Evolutionary conservation across 805 yeast genomes (phyloP), one percentile per base, ranked within the genome.

Genomic region (Candida qinlingensis): DNA sequence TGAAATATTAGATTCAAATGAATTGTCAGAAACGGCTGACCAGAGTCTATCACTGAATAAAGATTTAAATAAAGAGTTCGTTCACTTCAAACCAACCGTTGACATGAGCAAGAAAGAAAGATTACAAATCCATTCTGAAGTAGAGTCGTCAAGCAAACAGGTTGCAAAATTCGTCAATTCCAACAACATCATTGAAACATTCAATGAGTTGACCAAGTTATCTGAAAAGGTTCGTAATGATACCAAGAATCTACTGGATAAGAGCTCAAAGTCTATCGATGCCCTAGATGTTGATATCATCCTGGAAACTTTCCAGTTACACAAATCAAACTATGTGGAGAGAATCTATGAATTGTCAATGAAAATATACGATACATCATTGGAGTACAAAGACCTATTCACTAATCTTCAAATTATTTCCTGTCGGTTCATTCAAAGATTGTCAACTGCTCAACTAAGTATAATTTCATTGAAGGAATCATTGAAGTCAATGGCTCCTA

Each of bases 81-180:
- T 67, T n/a, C 49, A 52, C 3, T 59, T 76, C 52, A 64, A 69
- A 35, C 49, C 59, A 2, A 56, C 56, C 1, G 64, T 81, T 1
- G 72, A 69, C 31, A 48, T 47, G 1, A 74, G 74, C 10, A 69
- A 71, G 35, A 62, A 54, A 7, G 70, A 70, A 25, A 52, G 59
- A 27, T 4, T 25, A 5, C 70, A 71, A 0, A 64, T 81, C 6
- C 75, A 74, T 25, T 58, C 59, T 34, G 67, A 66, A 10, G 72
- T 79, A 34, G 79, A 76, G 48, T 12, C 48, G 2, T 65, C 73
- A 38, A 65, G 77, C 35, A 59, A 67, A 10, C 73, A 72, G 30
- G 71, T 77, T 59, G 61, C 9, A 39, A 44, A 11, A 49, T 45
- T 54, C 67, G 63, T 58, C 65, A 35, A 44, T 2, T 45, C 55